These are phyloP conservation scores for Tolypocladium inflatum DNA, from an alignment of 2,329 filamentous ascomycete genomes.

Conservation along the genomic window DNA sequence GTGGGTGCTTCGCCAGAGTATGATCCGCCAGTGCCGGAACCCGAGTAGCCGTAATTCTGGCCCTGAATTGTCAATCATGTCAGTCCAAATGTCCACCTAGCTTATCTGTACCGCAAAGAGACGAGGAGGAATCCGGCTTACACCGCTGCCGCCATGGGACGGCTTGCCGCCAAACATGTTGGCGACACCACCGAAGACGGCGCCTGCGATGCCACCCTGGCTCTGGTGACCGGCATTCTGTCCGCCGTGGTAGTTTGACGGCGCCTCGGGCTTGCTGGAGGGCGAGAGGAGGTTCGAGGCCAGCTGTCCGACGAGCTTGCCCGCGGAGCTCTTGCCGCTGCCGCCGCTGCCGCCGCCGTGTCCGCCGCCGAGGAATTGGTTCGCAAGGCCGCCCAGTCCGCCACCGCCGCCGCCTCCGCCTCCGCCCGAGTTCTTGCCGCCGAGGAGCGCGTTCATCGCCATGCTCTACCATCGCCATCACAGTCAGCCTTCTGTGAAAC, in stretches of 20 bases:
- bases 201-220: conserved; percentile 40
- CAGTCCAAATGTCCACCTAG: conserved; percentile 2
- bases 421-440: conserved; percentile 29
- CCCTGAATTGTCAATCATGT: conserved; percentile 20
- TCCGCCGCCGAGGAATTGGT: conserved; percentile 34
- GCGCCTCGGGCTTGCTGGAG: conserved; percentile 33
- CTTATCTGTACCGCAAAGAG: background rate
- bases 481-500: background rate
- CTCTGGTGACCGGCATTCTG: conserved; percentile 29
- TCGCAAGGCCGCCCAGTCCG: conserved; percentile 14
- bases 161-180: conserved; percentile 43
- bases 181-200: conserved; percentile 45
- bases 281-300: conserved; percentile 45
- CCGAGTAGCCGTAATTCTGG: conserved; percentile 56
- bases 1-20: conserved; percentile 55
- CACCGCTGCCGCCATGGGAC: conserved; percentile 16
- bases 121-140: conserved; percentile 11
- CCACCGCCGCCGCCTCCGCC: conserved; percentile 17
- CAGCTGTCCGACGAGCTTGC: conserved; percentile 49
- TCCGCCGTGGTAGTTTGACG: conserved; percentile 40
- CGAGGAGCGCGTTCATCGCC: conserved; percentile 50
- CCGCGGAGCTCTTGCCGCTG: conserved; percentile 29
- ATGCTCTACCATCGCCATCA: conserved; percentile 35
- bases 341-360: conserved; percentile 16
- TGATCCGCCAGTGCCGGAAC: conserved; percentile 39